Base-by-base conservation (phyloP, 1,284 basidiomycete species). In the Puccinia hordei region DNA sequence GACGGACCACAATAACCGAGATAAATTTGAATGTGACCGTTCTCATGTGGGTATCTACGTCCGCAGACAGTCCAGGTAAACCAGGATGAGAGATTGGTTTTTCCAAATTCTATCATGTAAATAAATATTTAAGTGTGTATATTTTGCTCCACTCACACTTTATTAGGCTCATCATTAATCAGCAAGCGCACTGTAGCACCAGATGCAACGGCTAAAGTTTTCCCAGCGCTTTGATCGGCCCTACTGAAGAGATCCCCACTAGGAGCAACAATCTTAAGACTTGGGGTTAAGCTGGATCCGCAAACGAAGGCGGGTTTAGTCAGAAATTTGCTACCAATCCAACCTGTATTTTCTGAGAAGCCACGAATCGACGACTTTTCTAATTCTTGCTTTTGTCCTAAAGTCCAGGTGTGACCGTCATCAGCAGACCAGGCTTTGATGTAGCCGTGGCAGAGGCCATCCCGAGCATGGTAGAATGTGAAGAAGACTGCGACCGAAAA, bases 271-370 rank as follows among this genome's bases (percentile, higher is more conserved):
- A 80, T 38, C 35, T 63, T 73, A 15, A 63, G 38, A 73, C 69
- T 73, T 8, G 78, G 71, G 5, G 78, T 80, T 17, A 61, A 51
- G 33, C 57, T 33, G 35, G 57, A 73, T 24, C 78, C 71, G 41
- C 78, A 80, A 10, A 65, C 61, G 33, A 80, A 73, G 17, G 69
- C 71, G 9, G 78, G 69, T 41, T 65, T 73, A 19, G 57, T 73
- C 19, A 80, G 44, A 27, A 73, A 73, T 46, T 80, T 44, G 59
- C 69, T 73, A 24, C 78, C 78, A 46, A 80, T 73, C 78, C 78
- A 73, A 19, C 78, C 78, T 2, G 78, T 80, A 38, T 80, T 80
- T 24, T 73, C 55, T 22, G 78, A 72, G 69, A 72, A 72, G 19
- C 69, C 69, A 15, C 69, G 69, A 33, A 72, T 72, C 15, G 51